Percentiles rank a stretch among this genome's conserved stretches.
Conservation (phyloP, 2,329 filamentous ascomycete genomes). For the Botrytis paeoniae region DNA sequence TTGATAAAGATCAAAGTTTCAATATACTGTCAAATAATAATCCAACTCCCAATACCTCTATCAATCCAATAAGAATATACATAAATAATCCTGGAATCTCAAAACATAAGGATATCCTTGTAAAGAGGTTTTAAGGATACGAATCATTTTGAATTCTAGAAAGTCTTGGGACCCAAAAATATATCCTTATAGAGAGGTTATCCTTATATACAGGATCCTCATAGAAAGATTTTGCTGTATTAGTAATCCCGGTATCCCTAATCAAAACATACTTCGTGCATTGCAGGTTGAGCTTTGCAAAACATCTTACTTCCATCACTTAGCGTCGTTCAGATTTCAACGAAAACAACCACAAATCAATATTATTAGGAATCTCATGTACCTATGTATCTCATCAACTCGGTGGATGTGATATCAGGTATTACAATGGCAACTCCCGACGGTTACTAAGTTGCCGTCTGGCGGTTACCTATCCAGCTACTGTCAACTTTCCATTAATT, state of each 20-base stretch:
- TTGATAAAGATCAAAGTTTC: too few relatives aligned
- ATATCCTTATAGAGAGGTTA: too few relatives aligned
- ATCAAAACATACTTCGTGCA: not conserved
- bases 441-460: conserved; percentile 12
- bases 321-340: not conserved
- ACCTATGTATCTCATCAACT: conserved; percentile 7
- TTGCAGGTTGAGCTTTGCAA: not conserved
- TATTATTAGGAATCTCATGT: not conserved
- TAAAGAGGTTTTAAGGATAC: too few relatives aligned
- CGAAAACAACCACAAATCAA: conserved; percentile 8
- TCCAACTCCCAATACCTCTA: too few relatives aligned
- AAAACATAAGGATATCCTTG: too few relatives aligned
- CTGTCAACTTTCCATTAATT: not conserved
- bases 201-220: too few relatives aligned
- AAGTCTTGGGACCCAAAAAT: too few relatives aligned
- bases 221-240: not conserved
- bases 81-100: too few relatives aligned
- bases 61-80: too few relatives aligned
- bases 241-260: not conserved
- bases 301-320: not conserved
- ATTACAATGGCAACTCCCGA: conserved; percentile 16
- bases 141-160: too few relatives aligned
- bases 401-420: not conserved
- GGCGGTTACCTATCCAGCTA: conserved; percentile 8
- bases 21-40: too few relatives aligned